phyloP scores from a whole-genome alignment of 1,284 basidiomycete species.

The Wolfiporia cocos region DNA sequence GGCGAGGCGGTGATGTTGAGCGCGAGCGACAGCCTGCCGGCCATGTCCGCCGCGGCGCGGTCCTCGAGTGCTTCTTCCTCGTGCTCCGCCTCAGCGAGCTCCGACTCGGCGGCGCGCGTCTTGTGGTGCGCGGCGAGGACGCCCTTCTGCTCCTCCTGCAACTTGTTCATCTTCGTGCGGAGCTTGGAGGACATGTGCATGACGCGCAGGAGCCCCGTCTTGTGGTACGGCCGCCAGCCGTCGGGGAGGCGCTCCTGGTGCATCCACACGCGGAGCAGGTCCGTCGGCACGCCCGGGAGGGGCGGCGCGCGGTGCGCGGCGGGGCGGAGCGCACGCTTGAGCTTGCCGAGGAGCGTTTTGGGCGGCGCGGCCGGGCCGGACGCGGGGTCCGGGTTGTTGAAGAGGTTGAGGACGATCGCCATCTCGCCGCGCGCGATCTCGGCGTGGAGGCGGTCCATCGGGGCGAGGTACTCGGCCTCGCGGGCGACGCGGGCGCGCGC shows the following conservation, averaged over 20 bases:
- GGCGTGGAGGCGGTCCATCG: conserved; percentile 22
- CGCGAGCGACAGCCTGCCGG: background rate
- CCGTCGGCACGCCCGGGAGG: conserved; percentile 34
- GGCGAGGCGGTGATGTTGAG: background rate
- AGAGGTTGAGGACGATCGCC: conserved; percentile 24
- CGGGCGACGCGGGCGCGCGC: conserved; percentile 21
- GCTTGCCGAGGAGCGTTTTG: conserved; percentile 4
- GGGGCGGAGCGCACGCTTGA: conserved; percentile 2
- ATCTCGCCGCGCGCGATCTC: conserved; percentile 30
- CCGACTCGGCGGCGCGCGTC: background rate
- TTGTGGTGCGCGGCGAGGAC: background rate
- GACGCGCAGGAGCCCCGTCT: conserved; percentile 36
- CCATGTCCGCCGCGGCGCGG: background rate
- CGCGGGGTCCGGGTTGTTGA: conserved; percentile 13
- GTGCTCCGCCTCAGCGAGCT: background rate
- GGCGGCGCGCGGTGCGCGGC: conserved; percentile 2
- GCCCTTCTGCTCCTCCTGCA: conserved; percentile 15
- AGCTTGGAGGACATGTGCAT: conserved; percentile 22
- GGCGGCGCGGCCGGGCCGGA: conserved; percentile 3
- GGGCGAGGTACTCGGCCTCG: conserved; percentile 13
- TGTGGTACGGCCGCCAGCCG: conserved; percentile 43
- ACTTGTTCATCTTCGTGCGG: conserved; percentile 11
- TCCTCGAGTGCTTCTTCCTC: background rate
- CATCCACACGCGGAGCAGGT: conserved; percentile 43
- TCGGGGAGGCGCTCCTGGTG: conserved; percentile 45